Conservation (phyloP, 176 grass and related monocot species). For the Oryza officinalis region DNA sequence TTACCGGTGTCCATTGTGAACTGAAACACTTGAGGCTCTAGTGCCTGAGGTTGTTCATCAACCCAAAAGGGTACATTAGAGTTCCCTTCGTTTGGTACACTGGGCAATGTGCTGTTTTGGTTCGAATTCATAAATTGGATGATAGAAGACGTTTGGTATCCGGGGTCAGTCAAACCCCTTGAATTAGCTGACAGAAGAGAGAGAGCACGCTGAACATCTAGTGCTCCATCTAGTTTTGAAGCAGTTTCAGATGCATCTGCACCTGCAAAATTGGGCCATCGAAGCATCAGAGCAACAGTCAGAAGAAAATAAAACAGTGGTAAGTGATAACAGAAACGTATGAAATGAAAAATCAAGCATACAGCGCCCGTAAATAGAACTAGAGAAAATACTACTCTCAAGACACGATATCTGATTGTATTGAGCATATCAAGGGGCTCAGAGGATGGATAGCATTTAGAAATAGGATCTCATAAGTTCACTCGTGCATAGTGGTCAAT, state of each 20-base stretch:
- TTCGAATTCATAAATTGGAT: slow-evolving; percentile 1
- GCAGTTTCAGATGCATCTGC: slow-evolving; percentile 35
- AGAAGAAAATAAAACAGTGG: neutral
- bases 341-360: neutral
- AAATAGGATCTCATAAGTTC: neutral
- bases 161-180: neutral
- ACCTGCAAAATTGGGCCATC: slow-evolving; percentile 19
- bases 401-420: neutral
- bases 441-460: neutral
- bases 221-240: slow-evolving; percentile 60
- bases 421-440: neutral
- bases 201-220: slow-evolving; percentile 55
- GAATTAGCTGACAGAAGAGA: slow-evolving; percentile 75
- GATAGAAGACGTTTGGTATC: neutral
- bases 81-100: neutral
- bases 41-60: neutral
- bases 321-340: neutral
- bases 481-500: neutral
- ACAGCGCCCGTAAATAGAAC: neutral
- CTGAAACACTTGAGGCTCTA: neutral
- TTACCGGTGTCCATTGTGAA: neutral
- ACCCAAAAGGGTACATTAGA: slow-evolving; percentile 3
- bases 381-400: neutral
- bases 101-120: neutral
- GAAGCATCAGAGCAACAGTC: neutral